Conservation (phyloP, 495 filamentous ascomycete species). For the Aspergillus incahuasiensis region DNA sequence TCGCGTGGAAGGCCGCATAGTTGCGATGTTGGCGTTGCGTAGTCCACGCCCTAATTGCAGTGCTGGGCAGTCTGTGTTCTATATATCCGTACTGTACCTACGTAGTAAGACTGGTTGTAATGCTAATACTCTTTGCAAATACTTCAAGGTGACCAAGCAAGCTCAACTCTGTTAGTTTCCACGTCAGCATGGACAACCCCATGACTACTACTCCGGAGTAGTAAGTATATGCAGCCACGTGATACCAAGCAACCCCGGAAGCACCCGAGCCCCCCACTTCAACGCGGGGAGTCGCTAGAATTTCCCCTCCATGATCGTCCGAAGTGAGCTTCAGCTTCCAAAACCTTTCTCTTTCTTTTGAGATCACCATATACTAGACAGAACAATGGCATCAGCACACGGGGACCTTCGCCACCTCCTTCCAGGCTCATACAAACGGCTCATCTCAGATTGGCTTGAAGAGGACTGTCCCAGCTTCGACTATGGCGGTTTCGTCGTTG, state of each 20-base stretch:
- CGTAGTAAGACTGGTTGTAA: neutral
- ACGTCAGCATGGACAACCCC: no score
- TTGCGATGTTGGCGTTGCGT: no score
- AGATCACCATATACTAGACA: conserved; percentile 10
- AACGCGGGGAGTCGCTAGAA: conserved; percentile 7
- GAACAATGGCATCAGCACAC: conserved; percentile 57
- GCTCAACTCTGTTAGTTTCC: no score
- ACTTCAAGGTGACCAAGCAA: no score
- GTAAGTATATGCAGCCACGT: conserved; percentile 1
- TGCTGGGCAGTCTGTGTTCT: neutral
- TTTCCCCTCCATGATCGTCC: neutral
- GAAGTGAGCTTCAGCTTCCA: neutral
- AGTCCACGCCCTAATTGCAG: neutral
- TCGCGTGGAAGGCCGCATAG: neutral
- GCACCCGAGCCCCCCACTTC: conserved; percentile 5
- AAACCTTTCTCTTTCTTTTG: conserved; percentile 4
- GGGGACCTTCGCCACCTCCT: conserved; percentile 78
- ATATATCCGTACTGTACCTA: neutral
- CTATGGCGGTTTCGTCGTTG: conserved; percentile 96
- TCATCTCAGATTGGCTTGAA: conserved; percentile 79
- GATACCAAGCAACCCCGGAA: conserved; percentile 7
- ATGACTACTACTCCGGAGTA: neutral
- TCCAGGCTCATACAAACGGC: conserved; percentile 74
- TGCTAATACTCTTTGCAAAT: neutral
- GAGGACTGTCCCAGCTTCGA: conserved; percentile 96